Conservation (phyloP, 1,284 basidiomycete genomes). For the Puccinia sorghi region DNA sequence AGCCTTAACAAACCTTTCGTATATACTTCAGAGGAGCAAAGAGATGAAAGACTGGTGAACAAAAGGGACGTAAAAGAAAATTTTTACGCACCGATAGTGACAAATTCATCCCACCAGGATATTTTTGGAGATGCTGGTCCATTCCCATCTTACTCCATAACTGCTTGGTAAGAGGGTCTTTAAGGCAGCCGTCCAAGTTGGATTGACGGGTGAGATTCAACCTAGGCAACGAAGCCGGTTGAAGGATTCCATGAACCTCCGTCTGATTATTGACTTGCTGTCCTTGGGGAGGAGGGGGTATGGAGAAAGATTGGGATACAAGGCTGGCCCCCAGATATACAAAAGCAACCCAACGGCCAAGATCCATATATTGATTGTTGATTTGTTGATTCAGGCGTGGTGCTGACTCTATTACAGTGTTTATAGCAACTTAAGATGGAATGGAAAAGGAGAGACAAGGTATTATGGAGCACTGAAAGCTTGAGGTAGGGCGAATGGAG, state of each 20-base stretch:
- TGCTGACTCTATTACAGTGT: background rate
- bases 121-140: conserved; percentile 37
- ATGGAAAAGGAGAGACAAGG: background rate
- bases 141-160: conserved; percentile 42
- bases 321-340: conserved; percentile 15
- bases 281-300: conserved; percentile 5
- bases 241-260: background rate
- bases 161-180: conserved; percentile 18
- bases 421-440: background rate
- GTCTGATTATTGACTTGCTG: conserved; percentile 21
- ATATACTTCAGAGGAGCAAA: background rate
- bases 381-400: background rate
- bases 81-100: conserved; percentile 18
- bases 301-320: background rate
- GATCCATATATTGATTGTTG: background rate
- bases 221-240: conserved; percentile 14
- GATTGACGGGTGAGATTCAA: conserved; percentile 9
- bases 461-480: background rate
- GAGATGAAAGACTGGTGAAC: background rate
- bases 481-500: background rate
- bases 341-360: background rate
- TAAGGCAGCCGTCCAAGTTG: conserved; percentile 24
- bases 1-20: too few relatives aligned
- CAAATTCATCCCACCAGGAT: conserved; percentile 37
- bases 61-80: conserved; percentile 6